These are phyloP conservation scores for Miamiensis avidus DNA, from an alignment of 169 alveolate species.

Conservation along the genomic window DNA sequence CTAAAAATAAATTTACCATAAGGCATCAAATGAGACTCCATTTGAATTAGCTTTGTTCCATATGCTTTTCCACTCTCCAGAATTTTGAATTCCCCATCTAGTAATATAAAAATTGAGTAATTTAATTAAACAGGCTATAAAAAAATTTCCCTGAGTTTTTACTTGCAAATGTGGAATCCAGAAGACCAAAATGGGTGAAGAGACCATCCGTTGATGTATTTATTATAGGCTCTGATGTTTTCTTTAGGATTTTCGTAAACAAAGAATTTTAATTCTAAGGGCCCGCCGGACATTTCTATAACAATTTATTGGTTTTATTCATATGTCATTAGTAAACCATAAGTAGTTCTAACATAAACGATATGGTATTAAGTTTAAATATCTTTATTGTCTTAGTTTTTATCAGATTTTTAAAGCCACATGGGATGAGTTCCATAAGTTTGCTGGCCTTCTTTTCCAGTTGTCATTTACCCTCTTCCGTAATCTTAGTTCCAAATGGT, in stretches of 20 bases:
- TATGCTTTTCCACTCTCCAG: constrained; percentile 49
- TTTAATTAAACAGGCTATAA: no score
- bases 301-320: constrained; percentile 44
- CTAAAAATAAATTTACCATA: constrained; percentile 57
- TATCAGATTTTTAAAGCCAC: constrained; percentile 23
- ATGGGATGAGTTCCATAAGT: constrained; percentile 59
- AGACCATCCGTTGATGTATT: constrained; percentile 47
- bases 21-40: constrained; percentile 79
- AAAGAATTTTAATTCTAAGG: constrained; percentile 41
- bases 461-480: constrained; percentile 58
- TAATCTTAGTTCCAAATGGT: constrained; percentile 83
- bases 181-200: constrained; percentile 49
- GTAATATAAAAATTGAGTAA: neutral
- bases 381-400: neutral
- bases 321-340: constrained; percentile 53
- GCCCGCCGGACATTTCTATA: constrained; percentile 55
- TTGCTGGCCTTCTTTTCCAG: constrained; percentile 57
- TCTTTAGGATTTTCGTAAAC: constrained; percentile 51
- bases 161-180: constrained; percentile 39
- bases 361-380: constrained; percentile 12
- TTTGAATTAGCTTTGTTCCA: constrained; percentile 42
- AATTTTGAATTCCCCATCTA: constrained; percentile 76
- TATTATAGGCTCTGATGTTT: constrained; percentile 47
- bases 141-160: no score
- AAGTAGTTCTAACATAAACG: constrained; percentile 60